A percentile compares a stretch with the other conserved stretches of the same genome.
Conservation (phyloP, 2,329 filamentous ascomycete genomes). For the Fusarium fujikuroi region DNA sequence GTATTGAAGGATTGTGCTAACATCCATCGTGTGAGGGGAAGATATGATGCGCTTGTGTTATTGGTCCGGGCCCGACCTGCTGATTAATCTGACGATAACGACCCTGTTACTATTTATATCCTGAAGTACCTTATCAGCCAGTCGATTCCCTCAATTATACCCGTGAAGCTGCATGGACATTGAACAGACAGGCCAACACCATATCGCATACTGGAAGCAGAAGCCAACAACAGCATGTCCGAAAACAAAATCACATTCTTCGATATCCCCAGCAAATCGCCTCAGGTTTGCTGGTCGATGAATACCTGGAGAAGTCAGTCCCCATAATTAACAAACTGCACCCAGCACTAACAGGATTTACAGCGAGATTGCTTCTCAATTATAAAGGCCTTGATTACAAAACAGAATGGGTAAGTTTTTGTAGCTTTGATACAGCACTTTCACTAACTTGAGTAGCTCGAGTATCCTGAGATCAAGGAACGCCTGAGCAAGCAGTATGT, state of each 20-base stretch:
- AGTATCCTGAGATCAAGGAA: slow-evolving; percentile 29
- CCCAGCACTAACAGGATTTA: rapidly evolving
- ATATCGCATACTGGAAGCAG: rapidly evolving
- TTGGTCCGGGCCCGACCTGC: neutral
- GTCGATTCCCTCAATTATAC: neutral
- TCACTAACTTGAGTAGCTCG: neutral
- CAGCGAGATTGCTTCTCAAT: slow-evolving; percentile 32
- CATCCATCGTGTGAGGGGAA: neutral
- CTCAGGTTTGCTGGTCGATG: slow-evolving; percentile 35
- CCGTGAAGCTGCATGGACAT: neutral
- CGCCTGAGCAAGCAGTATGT: slow-evolving; percentile 18
- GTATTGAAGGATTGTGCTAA: neutral
- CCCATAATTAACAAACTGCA: rapidly evolving
- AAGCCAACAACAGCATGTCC: neutral
- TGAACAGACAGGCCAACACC: rapidly evolving
- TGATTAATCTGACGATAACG: slow-evolving; percentile 3
- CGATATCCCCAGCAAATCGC: slow-evolving; percentile 27
- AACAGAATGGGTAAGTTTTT: slow-evolving; percentile 26
- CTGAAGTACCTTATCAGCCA: rapidly evolving
- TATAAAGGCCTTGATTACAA: slow-evolving; percentile 29
- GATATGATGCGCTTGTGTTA: rapidly evolving
- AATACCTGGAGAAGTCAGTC: slow-evolving; percentile 34
- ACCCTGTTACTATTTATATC: neutral
- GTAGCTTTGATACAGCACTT: rapidly evolving
- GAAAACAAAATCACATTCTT: slow-evolving; percentile 7